Conservation (phyloP, 805 yeast genomes). For the Torulaspora maleeae region DNA sequence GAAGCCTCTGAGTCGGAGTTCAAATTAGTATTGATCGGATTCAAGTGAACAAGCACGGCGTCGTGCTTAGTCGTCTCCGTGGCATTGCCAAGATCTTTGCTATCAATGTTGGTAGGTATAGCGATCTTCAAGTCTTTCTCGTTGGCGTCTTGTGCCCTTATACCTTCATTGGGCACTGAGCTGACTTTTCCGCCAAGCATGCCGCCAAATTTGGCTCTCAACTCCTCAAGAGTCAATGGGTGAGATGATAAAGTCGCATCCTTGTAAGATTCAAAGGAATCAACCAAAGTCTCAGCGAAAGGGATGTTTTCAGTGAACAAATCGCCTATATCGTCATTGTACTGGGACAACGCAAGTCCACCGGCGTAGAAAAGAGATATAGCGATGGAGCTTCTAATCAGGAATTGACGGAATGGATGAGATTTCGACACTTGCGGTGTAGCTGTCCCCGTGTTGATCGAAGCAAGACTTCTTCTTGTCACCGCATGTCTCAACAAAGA, state of each 20-base stretch:
- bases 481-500: constrained; percentile 9
- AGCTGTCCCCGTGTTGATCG: constrained; percentile 17
- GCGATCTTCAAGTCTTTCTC: constrained; percentile 2
- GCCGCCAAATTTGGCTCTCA: constrained; percentile 25
- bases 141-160: constrained; percentile 6
- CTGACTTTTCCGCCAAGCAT: constrained; percentile 21
- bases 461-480: constrained; percentile 13
- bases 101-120: not conserved
- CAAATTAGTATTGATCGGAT: constrained; percentile 4
- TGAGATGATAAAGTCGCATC: constrained; percentile 18
- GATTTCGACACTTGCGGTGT: constrained; percentile 9
- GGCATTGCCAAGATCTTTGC: not conserved
- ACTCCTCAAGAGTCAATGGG: constrained; percentile 21
- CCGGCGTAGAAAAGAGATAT: constrained; percentile 46
- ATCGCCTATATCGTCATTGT: constrained; percentile 55
- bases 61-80: constrained; percentile 1
- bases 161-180: constrained; percentile 19
- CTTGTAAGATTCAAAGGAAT: constrained; percentile 42
- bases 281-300: constrained; percentile 51
- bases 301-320: constrained; percentile 61
- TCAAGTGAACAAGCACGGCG: constrained; percentile 6
- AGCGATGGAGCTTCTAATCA: constrained; percentile 32
- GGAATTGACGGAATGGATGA: constrained; percentile 33
- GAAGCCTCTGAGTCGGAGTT: constrained; percentile 6
- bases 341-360: constrained; percentile 54